Evolutionary conservation across 2,329 filamentous ascomycete genomes (phyloP), one percentile per base, ranked within the genome.

Genomic region (Paraphoma chrysanthemicola): DNA sequence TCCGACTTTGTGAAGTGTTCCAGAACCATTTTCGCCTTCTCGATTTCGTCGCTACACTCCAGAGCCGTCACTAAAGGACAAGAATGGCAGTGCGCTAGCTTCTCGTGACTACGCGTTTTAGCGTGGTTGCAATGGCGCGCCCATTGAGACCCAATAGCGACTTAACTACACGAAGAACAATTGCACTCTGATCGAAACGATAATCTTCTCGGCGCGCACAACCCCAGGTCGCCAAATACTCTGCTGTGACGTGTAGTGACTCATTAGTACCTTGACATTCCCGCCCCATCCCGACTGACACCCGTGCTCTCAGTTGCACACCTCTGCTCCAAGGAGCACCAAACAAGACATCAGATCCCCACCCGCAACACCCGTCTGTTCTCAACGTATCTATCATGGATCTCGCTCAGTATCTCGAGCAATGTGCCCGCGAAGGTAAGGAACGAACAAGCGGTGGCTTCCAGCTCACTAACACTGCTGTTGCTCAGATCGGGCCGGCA

Each of bases 361-460:
- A 36, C 33, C 33, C 9, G 6, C 33, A 36, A 16, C 12, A 42
- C 39, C 14, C 11, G 10, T 42, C 12, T n/a, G 33, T 42, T 42
- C 39, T 42, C 23, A 23, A 23, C 14, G 3, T 30, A 23, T 30
- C 36, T 12, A 38, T 16, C 8, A 51, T 51, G 49, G 49, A 51
- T 30, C 17, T 33, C 7, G 5, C 28, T 9, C 31, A 44, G 12
- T 51, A 45, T 14, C n/a, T 51, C 1, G 17, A 44, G 31, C 41
- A 51, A 29, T 51, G 49, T 23, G 41, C 42, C 8, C 29, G 39
- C 10, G 49, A 51, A 51, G 49, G 49, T 51, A 38, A 4, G 12
- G 18, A 39, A 7, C 9, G 36, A 28, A 31, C 3, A n/a, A 12
- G 38, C 7, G 10, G 38, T 14, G 11, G 4, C 36, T 16, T 29